phyloP scores from a whole-genome alignment of 805 yeast genomes.

The Grigorovia yakushimaensis region DNA sequence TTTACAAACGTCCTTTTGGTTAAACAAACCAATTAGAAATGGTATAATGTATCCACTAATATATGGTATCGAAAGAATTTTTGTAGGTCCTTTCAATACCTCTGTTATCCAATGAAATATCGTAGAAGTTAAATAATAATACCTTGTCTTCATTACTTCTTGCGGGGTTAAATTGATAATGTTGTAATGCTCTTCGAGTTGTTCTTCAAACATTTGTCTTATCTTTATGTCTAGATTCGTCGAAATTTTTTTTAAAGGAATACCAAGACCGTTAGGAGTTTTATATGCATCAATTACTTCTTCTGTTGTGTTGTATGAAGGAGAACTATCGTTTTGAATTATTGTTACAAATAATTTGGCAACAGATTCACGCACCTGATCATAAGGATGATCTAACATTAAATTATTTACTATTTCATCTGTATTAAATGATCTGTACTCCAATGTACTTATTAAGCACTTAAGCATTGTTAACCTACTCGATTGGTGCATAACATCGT shows the following conservation, averaged over 20 bases:
- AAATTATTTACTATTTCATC: constrained; percentile 35
- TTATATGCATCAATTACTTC: constrained; percentile 6
- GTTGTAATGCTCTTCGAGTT: constrained; percentile 33
- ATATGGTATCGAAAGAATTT: constrained; percentile 43
- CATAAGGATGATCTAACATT: constrained; percentile 53
- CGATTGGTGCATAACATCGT: constrained; percentile 56
- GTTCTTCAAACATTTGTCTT: constrained; percentile 34
- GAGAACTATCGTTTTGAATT: constrained; percentile 20
- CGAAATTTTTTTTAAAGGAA: constrained; percentile 24
- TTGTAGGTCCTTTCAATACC: constrained; percentile 44
- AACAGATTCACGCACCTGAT: constrained; percentile 57
- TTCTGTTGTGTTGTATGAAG: constrained; percentile 11
- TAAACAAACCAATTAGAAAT: constrained; percentile 51
- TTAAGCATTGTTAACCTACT: constrained; percentile 45
- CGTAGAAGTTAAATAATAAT: constrained; percentile 57
- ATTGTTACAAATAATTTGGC: constrained; percentile 43
- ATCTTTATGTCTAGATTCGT: constrained; percentile 31
- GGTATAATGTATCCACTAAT: constrained; percentile 52
- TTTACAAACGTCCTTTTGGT: constrained; percentile 73
- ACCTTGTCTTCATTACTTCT: constrained; percentile 48
- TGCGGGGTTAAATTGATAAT: constrained; percentile 37
- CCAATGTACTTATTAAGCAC: constrained; percentile 38
- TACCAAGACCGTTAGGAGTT: constrained; percentile 29
- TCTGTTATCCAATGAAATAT: constrained; percentile 49
- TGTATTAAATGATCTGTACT: constrained; percentile 48